A percentile compares a stretch with the other conserved stretches of the same genome.
Conservation (phyloP, 768 basidiomycete genomes). For the Mycena metata region DNA sequence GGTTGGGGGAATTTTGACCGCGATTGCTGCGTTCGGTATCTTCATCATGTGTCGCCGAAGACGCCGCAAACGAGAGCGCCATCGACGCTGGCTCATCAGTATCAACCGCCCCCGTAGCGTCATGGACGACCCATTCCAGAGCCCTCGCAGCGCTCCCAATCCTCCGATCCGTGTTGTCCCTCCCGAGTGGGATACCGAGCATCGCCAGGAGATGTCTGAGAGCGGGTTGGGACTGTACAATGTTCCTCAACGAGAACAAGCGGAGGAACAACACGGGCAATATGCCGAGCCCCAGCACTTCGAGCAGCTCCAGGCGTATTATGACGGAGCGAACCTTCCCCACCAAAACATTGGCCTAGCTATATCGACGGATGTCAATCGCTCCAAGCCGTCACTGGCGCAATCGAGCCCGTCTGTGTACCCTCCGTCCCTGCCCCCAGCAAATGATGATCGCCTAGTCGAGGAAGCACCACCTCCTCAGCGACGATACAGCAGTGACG, state of each 20-base stretch:
- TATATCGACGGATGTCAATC: conserved; percentile 38
- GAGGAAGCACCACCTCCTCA: conserved; percentile 34
- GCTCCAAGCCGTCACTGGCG: conserved; percentile 48
- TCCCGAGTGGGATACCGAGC: conserved; percentile 22
- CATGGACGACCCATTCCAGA: conserved; percentile 53
- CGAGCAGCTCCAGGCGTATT: background rate
- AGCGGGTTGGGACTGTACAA: conserved; percentile 35
- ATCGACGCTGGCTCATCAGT: conserved; percentile 52
- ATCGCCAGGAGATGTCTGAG: conserved; percentile 32
- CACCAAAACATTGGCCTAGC: conserved; percentile 38
- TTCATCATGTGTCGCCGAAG: conserved; percentile 60
- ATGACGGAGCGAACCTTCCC: conserved; percentile 10
- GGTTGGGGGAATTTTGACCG: conserved; percentile 45
- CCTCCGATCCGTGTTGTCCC: conserved; percentile 24
- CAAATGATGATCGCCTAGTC: conserved; percentile 47
- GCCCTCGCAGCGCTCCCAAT: conserved; percentile 39
- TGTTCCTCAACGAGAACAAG: background rate
- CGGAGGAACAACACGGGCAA: background rate
- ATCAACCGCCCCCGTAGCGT: conserved; percentile 51
- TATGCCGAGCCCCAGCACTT: background rate
- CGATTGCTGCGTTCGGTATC: conserved; percentile 61
- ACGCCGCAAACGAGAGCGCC: conserved; percentile 54
- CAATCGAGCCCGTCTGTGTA: conserved; percentile 67
- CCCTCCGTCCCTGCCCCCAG: conserved; percentile 57
- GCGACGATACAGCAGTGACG: conserved; percentile 21